These are phyloP conservation scores for Chalciporus piperatus DNA, from an alignment of 768 basidiomycete species.

Conservation along the genomic window DNA sequence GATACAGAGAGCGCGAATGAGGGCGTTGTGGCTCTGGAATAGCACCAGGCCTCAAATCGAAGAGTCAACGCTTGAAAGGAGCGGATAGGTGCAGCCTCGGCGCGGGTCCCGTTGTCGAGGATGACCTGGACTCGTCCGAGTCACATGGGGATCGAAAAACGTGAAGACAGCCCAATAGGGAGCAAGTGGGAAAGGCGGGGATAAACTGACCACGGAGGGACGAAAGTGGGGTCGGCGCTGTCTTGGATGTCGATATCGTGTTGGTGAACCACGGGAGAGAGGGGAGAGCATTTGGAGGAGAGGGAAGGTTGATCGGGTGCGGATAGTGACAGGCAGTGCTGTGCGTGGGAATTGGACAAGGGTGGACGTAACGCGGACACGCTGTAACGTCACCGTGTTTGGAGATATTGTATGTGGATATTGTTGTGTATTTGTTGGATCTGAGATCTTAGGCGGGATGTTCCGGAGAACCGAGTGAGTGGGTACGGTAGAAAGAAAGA, in stretches of 20 bases:
- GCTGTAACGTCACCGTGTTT: slow-evolving; percentile 30
- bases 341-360: slow-evolving; percentile 29
- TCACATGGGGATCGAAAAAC: no score
- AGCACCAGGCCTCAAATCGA: no score
- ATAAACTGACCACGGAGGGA: neutral
- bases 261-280: neutral
- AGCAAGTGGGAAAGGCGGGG: no score
- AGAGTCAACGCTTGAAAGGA: no score
- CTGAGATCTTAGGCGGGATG: slow-evolving; percentile 32
- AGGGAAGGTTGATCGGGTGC: neutral
- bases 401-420: slow-evolving; percentile 7
- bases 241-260: slow-evolving; percentile 4
- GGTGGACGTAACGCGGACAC: slow-evolving; percentile 34
- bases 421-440: slow-evolving; percentile 11
- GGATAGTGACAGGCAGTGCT: slow-evolving; percentile 14
- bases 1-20: neutral
- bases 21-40: no score
- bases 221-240: slow-evolving; percentile 16
- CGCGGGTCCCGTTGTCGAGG: no score
- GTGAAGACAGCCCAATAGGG: no score
- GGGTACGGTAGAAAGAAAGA: slow-evolving; percentile 36
- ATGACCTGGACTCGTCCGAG: no score
- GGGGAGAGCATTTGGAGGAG: neutral
- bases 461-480: slow-evolving; percentile 32
- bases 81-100: no score